phyloP scores from a whole-genome alignment of 306 rosid species.

The Arachis hypogaea region DNA sequence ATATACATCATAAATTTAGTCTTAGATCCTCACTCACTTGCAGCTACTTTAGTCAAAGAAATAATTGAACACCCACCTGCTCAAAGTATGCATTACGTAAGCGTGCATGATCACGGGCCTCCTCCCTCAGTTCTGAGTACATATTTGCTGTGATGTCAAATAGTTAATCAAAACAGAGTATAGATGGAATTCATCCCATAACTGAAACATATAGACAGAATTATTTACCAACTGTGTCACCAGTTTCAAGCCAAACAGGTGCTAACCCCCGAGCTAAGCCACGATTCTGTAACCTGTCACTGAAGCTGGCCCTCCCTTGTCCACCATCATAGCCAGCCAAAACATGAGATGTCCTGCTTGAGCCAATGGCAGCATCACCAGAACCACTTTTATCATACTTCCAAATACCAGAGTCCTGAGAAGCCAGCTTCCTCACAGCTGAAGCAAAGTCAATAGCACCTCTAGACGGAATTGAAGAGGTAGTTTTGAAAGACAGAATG shows the following conservation, averaged over 20 bases:
- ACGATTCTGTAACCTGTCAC: slow-evolving; percentile 60
- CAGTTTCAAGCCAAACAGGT: slow-evolving; percentile 89
- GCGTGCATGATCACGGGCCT: slow-evolving; percentile 89
- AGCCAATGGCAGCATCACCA: slow-evolving; percentile 66
- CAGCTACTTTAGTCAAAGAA: background rate
- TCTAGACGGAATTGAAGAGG: slow-evolving; percentile 57
- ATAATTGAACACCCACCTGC: slow-evolving; percentile 56
- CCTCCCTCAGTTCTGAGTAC: slow-evolving; percentile 81
- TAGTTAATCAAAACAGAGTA: slow-evolving; percentile 41
- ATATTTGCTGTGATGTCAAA: slow-evolving; percentile 68
- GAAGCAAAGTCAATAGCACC: slow-evolving; percentile 77
- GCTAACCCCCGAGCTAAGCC: slow-evolving; percentile 61
- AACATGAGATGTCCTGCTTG: slow-evolving; percentile 65
- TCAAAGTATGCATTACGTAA: slow-evolving; percentile 82
- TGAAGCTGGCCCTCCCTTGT: slow-evolving; percentile 57
- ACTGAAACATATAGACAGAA: slow-evolving; percentile 42
- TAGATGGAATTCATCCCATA: slow-evolving; percentile 33
- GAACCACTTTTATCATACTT: slow-evolving; percentile 64
- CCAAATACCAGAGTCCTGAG: slow-evolving; percentile 83
- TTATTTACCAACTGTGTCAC: slow-evolving; percentile 81
- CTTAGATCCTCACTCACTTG: background rate
- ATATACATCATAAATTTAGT: too few species aligned
- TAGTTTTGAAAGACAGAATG: slow-evolving; percentile 64
- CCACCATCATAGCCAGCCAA: slow-evolving; percentile 54
- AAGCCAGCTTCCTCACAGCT: slow-evolving; percentile 76